phyloP scores from a whole-genome alignment of 169 alveolate species.

The Cryptosporidium tyzzeri region DNA sequence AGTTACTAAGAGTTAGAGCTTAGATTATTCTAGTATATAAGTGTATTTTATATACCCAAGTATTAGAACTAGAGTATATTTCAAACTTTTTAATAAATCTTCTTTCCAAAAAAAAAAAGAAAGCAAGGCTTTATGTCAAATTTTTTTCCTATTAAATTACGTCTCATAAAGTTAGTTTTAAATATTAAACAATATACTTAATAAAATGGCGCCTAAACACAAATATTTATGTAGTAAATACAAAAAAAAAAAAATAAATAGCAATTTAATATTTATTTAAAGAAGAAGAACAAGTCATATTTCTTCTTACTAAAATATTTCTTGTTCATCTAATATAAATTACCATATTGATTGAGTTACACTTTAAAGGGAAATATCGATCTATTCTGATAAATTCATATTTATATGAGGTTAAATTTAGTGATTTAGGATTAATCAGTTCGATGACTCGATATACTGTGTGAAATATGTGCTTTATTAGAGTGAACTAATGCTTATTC shows the following conservation, averaged over 20 bases:
- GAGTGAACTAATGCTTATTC: slow-evolving; percentile 5
- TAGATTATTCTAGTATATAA: background rate
- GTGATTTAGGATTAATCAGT: background rate
- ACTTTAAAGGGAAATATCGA: background rate
- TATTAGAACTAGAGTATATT: background rate
- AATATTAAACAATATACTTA: background rate
- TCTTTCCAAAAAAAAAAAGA: background rate
- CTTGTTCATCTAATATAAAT: background rate
- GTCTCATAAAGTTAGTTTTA: background rate
- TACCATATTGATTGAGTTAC: background rate
- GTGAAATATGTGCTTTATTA: slow-evolving; percentile 7
- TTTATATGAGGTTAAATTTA: too few relatives aligned
- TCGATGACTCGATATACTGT: background rate
- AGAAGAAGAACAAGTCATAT: background rate
- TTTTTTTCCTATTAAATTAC: background rate
- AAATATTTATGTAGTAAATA: background rate
- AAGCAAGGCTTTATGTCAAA: background rate
- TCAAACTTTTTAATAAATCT: background rate
- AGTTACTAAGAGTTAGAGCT: background rate
- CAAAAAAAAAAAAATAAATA: too few relatives aligned
- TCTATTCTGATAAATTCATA: background rate
- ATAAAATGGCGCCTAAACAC: background rate
- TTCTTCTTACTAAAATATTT: background rate
- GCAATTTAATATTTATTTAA: background rate
- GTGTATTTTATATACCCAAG: background rate